Evolutionary conservation across 331 rosid species (phyloP).

Genomic region (Phaseolus coccineus): DNA sequence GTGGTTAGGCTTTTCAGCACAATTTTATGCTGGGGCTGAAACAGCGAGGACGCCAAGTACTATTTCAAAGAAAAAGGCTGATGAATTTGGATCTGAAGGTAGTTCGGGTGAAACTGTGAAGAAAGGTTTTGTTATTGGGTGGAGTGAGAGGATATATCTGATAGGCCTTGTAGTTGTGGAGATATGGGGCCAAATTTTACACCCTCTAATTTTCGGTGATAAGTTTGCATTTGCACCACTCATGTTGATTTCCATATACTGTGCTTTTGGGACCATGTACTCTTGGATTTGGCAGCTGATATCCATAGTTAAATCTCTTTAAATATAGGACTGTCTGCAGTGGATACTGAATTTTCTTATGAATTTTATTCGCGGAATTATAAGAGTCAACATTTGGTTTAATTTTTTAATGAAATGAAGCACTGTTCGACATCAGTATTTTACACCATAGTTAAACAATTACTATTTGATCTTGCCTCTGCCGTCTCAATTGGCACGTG

Average conservation of each 20-base stretch:
- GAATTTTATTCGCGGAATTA: background rate
- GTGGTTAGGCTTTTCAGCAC: conserved; percentile 84
- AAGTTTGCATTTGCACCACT: conserved; percentile 85
- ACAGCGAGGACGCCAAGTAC: conserved; percentile 36
- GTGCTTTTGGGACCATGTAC: conserved; percentile 80
- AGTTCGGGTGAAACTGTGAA: conserved; percentile 25
- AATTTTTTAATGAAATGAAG: background rate
- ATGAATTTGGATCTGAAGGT: conserved; percentile 36
- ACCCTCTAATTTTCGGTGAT: conserved; percentile 69
- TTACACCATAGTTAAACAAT: background rate
- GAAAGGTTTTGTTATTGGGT: conserved; percentile 56
- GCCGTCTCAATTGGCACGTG: no score
- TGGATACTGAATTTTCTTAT: background rate
- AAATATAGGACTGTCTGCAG: conserved; percentile 29
- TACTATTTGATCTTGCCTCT: conserved; percentile 8
- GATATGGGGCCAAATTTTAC: conserved; percentile 84
- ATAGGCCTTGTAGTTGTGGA: conserved; percentile 74
- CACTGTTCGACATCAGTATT: conserved; percentile 14
- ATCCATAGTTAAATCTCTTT: conserved; percentile 55
- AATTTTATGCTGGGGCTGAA: conserved; percentile 50
- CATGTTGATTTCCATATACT: conserved; percentile 75
- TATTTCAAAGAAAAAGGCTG: conserved; percentile 40
- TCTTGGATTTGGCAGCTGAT: conserved; percentile 91
- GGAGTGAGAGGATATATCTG: conserved; percentile 63
- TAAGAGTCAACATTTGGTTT: background rate